Evolutionary conservation across 2,329 filamentous ascomycete species (phyloP).

Genomic region (Fusarium ramigenum): DNA sequence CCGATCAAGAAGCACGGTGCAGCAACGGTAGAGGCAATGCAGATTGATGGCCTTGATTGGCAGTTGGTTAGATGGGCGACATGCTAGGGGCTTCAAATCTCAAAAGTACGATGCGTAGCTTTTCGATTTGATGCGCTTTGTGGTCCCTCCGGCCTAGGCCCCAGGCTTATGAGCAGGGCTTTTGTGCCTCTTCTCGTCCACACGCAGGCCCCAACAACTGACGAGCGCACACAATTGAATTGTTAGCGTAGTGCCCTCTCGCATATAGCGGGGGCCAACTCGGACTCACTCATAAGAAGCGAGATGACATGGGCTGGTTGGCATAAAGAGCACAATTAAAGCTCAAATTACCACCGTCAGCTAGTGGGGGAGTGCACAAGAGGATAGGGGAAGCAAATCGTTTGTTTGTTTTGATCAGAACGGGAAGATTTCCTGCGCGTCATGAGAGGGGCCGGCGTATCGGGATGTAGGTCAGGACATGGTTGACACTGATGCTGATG

Average conservation of each 20-base stretch:
- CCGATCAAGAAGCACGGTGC: conserved; percentile 38
- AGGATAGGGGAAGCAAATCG: conserved; percentile 30
- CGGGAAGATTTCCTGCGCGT: conserved; percentile 42
- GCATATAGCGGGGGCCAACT: conserved; percentile 37
- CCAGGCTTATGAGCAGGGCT: conserved; percentile 22
- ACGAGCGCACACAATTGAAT: conserved; percentile 20
- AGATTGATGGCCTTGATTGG: conserved; percentile 36
- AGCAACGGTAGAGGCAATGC: conserved; percentile 31
- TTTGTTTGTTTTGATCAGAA: conserved; percentile 46
- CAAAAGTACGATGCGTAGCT: conserved; percentile 24
- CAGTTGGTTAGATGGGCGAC: conserved; percentile 6
- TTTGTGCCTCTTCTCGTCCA: conserved; percentile 12
- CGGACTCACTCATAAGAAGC: conserved; percentile 45
- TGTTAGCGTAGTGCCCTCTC: conserved; percentile 25
- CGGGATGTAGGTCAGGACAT: conserved; percentile 29
- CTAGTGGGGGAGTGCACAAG: conserved; percentile 40
- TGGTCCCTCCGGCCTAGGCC: neutral
- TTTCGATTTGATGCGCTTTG: conserved; percentile 35
- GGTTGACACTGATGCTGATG: conserved; percentile 21
- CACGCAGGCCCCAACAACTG: conserved; percentile 13
- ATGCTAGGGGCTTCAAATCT: conserved; percentile 24
- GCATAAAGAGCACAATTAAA: conserved; percentile 46
- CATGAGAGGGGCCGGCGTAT: conserved; percentile 34
- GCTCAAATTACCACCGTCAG: conserved; percentile 41
- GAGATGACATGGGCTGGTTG: conserved; percentile 44